Evolutionary conservation across 208 protist genomes (phyloP).

Genomic region (Phytomonas sp.): DNA sequence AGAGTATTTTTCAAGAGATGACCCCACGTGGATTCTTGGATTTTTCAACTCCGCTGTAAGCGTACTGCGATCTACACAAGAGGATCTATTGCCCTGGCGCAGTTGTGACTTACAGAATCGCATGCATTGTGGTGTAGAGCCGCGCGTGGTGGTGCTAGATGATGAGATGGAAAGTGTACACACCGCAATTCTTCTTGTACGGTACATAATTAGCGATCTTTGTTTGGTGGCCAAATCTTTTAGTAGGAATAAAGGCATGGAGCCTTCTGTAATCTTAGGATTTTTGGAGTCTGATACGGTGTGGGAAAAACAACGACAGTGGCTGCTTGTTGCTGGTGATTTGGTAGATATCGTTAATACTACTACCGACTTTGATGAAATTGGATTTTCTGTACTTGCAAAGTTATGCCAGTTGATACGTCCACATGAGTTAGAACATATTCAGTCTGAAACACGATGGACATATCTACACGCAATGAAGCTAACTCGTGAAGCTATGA

Average conservation of each 20-base stretch:
- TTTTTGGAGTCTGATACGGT: conserved; percentile 11
- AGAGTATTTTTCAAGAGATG: neutral
- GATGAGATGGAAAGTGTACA: conserved; percentile 31
- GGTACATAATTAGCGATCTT: conserved; percentile 14
- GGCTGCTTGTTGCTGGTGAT: conserved; percentile 37
- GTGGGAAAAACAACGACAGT: conserved; percentile 19
- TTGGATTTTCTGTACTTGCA: conserved; percentile 49
- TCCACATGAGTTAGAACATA: conserved; percentile 34
- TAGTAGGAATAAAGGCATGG: neutral
- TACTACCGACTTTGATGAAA: conserved; percentile 64
- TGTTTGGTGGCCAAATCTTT: neutral
- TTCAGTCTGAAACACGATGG: conserved; percentile 55
- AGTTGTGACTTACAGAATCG: conserved; percentile 38
- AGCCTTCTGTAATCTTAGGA: conserved; percentile 15
- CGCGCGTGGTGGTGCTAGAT: conserved; percentile 25
- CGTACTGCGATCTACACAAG: conserved; percentile 8
- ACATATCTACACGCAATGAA: conserved; percentile 62
- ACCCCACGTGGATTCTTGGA: neutral
- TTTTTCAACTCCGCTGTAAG: neutral
- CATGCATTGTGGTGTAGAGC: conserved; percentile 25
- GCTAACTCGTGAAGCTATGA: conserved; percentile 36
- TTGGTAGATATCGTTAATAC: conserved; percentile 54
- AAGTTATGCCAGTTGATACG: conserved; percentile 46
- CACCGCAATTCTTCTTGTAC: conserved; percentile 20
- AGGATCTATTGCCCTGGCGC: conserved; percentile 48